Evolutionary conservation across 2,329 filamentous ascomycete genomes (phyloP).

Genomic region (Colletotrichum spaethianum): DNA sequence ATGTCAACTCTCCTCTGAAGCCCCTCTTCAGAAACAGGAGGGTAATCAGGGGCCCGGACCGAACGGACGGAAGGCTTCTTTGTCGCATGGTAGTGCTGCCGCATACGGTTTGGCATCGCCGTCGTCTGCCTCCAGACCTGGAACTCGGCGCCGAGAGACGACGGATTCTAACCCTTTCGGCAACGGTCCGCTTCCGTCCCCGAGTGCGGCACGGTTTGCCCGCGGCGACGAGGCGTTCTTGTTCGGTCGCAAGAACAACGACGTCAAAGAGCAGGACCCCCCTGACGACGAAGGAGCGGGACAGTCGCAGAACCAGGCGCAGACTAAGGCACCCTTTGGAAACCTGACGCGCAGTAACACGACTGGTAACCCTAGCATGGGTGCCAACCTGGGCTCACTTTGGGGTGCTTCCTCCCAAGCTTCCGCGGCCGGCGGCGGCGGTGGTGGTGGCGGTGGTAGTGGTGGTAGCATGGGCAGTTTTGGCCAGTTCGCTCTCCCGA

Average conservation of each 20-base stretch:
- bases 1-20: conserved; percentile 95
- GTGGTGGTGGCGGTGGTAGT: conserved; percentile 51
- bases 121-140: conserved; percentile 78
- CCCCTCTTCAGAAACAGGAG: conserved; percentile 83
- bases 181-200: conserved; percentile 70
- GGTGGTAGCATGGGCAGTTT: conserved; percentile 81
- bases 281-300: conserved; percentile 62
- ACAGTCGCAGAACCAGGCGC: conserved; percentile 43
- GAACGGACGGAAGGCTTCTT: conserved; percentile 84
- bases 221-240: conserved; percentile 75
- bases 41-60: conserved; percentile 67
- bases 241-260: conserved; percentile 68
- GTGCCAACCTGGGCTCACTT: conserved; percentile 55
- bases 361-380: conserved; percentile 61
- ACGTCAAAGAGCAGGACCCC: conserved; percentile 62
- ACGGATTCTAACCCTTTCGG: conserved; percentile 76
- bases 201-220: conserved; percentile 71
- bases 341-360: conserved; percentile 70
- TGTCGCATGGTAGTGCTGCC: conserved; percentile 78
- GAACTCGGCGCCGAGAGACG: conserved; percentile 87
- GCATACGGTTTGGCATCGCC: conserved; percentile 82
- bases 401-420: conserved; percentile 55
- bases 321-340: conserved; percentile 57
- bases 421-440: conserved; percentile 41
- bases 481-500: conserved; percentile 85